Conservation (phyloP, 1,284 basidiomycete species). For the Filobasidium uniguttulatum region DNA sequence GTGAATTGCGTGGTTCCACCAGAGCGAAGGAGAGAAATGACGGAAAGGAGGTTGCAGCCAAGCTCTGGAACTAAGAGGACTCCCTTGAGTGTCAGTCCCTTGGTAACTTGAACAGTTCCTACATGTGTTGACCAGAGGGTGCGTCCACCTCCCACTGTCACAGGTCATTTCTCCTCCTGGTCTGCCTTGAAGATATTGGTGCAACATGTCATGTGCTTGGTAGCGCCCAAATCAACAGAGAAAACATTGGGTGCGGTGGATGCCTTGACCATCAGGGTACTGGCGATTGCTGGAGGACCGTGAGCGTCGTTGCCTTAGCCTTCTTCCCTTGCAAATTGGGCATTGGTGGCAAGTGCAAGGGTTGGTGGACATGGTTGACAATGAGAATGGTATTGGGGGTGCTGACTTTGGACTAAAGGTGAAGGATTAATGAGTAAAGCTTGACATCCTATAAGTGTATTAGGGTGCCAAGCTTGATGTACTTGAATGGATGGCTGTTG, state of each 20-base stretch:
- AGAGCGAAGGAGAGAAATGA: background rate
- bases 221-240: background rate
- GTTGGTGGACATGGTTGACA: too few relatives aligned
- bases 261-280: background rate
- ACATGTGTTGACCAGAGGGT: conserved; percentile 1
- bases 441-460: too few relatives aligned
- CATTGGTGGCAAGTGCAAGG: too few relatives aligned
- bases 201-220: background rate
- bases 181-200: background rate
- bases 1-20: background rate
- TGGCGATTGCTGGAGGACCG: background rate
- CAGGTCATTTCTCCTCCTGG: background rate
- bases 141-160: background rate
- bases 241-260: background rate
- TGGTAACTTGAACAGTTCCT: background rate
- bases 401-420: too few relatives aligned
- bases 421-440: too few relatives aligned
- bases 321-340: too few relatives aligned
- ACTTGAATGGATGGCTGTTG: too few relatives aligned
- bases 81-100: background rate
- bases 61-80: conserved; percentile 4
- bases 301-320: background rate
- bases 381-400: too few relatives aligned
- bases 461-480: too few relatives aligned
- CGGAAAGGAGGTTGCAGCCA: conserved; percentile 3